Base-by-base conservation (phyloP, 306 rosid genomes). In the Pachyrhizus erosus region DNA sequence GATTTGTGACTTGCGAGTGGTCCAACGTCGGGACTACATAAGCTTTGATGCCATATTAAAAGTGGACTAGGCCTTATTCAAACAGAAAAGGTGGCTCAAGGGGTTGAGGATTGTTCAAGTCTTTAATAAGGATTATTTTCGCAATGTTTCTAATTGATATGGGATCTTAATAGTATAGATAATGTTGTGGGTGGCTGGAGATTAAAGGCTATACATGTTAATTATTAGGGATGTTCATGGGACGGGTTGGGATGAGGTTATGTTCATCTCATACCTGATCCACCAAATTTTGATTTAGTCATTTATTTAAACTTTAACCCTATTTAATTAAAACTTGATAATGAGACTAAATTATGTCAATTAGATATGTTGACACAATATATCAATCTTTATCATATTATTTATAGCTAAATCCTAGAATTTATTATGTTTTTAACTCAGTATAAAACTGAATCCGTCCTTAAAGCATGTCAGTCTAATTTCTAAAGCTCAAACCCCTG, bases 141-240 rank as follows among this genome's bases (percentile, higher is more conserved):
- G 33, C 65, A 5, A 57, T 23, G 23, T 57, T 60, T 20, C 18
- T 24, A 55, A 23, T 12, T 24, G 13, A 60, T 26, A 5, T 26
- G 17, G n/a, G 18, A 60, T 60, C 37, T 60, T 24, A 26, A 24
- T 24, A 13, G 67, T 26, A 21, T 55, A 8, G 21, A 13, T 37
- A 54, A n/a, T 79, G 46, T 69, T 39, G 83, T 52, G 51, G 45
- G 60, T 55, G 57, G 69, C 33, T 6, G 49, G 72, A 55, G 70
- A 42, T 18, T 42, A 23, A 77, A 34, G 42, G 26, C 2, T 78
- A 9, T 24, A 37, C n/a, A 9, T 51, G 52, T 54, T 34, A 23
- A 21, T 49, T 52, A 34, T 57, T 15, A 48, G 20, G 7, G 6
- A 7, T 48, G 54, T 14, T 48, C 20, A 15, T 48, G 54, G 20